Evolutionary conservation across 2,329 filamentous ascomycete genomes (phyloP).

Genomic region (Aspergillus amoenus): DNA sequence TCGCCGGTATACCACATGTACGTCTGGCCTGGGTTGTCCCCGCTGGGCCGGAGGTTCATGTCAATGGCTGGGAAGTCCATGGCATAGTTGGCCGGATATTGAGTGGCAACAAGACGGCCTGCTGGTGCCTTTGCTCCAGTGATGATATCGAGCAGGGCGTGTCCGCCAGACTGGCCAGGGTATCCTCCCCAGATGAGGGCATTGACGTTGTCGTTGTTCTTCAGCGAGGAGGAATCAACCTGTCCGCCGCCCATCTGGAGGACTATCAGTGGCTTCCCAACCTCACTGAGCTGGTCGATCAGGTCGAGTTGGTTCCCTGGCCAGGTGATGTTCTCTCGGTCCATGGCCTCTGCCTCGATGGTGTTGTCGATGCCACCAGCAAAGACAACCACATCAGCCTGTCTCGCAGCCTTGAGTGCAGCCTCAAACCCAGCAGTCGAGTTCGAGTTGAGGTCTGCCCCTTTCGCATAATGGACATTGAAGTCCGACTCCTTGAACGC

Average conservation of each 20-base stretch:
- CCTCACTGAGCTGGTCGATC: slow-evolving; percentile 35
- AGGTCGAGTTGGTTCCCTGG: slow-evolving; percentile 44
- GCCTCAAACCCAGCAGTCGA: slow-evolving; percentile 32
- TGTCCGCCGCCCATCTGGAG: slow-evolving; percentile 47
- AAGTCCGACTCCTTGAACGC: slow-evolving; percentile 51
- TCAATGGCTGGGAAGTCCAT: slow-evolving; percentile 41
- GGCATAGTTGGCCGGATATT: slow-evolving; percentile 45
- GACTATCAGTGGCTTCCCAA: slow-evolving; percentile 42
- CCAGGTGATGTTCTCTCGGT: slow-evolving; percentile 45
- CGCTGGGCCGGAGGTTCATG: slow-evolving; percentile 41
- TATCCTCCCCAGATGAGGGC: slow-evolving; percentile 47
- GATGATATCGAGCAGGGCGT: slow-evolving; percentile 44
- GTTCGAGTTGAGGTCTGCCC: slow-evolving; percentile 32
- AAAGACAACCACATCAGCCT: slow-evolving; percentile 40
- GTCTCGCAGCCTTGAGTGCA: slow-evolving; percentile 34
- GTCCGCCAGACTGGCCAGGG: slow-evolving; percentile 45
- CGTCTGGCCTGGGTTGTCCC: slow-evolving; percentile 42
- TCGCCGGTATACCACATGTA: slow-evolving; percentile 46
- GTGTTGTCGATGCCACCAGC: slow-evolving; percentile 45
- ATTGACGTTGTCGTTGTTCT: slow-evolving; percentile 40
- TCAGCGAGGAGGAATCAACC: slow-evolving; percentile 42
- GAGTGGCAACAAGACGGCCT: slow-evolving; percentile 41
- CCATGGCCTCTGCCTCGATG: slow-evolving; percentile 42
- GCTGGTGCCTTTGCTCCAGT: slow-evolving; percentile 42
- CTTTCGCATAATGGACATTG: slow-evolving; percentile 47